Conservation (phyloP, 202 grass and related monocot genomes). For the Tripidium arundinaceum region DNA sequence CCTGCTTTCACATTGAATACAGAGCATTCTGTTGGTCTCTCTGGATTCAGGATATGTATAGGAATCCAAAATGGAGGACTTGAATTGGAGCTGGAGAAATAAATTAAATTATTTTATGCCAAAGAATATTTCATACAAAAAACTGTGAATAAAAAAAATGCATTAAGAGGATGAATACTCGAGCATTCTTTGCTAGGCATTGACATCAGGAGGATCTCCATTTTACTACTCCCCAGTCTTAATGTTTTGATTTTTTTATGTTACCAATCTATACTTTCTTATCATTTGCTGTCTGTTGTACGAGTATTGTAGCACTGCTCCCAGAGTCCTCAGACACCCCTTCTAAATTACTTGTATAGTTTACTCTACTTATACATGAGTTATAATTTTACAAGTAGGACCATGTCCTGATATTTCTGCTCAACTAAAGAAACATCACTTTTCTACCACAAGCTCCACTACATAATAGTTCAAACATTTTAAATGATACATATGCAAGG, state of each 20-base stretch:
- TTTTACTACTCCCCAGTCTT: not conserved
- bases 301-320: not conserved
- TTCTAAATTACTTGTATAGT: not conserved
- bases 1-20: conserved; percentile 96
- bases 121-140: conserved; percentile 9
- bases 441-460: not conserved
- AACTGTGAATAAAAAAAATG: not conserved
- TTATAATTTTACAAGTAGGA: not conserved
- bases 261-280: not conserved
- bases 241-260: not conserved
- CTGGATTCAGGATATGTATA: conserved; percentile 94
- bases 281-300: not conserved
- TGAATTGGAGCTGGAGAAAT: conserved; percentile 79
- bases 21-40: conserved; percentile 97
- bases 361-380: not conserved
- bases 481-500: not conserved
- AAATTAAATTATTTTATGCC: conserved; percentile 14
- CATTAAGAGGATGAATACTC: not conserved
- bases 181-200: not conserved
- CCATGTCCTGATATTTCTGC: not conserved
- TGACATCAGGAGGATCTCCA: not conserved
- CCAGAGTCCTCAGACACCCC: not conserved
- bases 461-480: not conserved
- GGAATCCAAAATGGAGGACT: conserved; percentile 98
- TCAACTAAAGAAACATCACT: not conserved